These are phyloP conservation scores for Colletotrichum cereale DNA, from an alignment of 2,329 filamentous ascomycete genomes.

Conservation along the genomic window DNA sequence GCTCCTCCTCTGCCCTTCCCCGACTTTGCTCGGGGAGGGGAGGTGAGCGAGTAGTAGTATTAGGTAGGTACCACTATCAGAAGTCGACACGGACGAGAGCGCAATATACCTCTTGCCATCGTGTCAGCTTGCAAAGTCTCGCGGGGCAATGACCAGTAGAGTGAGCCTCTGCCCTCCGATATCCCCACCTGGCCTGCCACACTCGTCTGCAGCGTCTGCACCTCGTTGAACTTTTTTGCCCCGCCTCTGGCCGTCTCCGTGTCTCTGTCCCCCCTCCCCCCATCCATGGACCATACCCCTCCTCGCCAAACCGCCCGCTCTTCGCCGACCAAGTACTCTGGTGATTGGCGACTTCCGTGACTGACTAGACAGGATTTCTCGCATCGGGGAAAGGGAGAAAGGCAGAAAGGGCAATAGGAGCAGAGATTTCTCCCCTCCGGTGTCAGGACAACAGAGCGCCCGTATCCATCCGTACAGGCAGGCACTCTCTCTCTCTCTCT, in stretches of 20 bases:
- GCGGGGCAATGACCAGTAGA: constrained; percentile 10
- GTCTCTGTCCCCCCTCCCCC: background rate
- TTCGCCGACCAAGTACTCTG: constrained; percentile 9
- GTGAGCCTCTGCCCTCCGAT: background rate
- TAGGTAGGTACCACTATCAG: background rate
- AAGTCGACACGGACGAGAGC: background rate
- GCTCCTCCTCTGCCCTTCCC: background rate
- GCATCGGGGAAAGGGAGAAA: background rate
- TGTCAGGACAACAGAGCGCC: constrained; percentile 13
- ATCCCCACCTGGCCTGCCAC: constrained; percentile 38
- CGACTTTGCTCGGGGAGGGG: background rate
- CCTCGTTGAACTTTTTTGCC: constrained; percentile 38
- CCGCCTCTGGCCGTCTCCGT: constrained; percentile 28
- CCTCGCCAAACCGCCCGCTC: constrained; percentile 1
- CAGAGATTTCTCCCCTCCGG: constrained; percentile 38
- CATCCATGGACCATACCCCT: too few relatives aligned
- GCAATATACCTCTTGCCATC: constrained; percentile 24
- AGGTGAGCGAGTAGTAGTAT: too few relatives aligned
- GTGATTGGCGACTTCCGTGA: background rate
- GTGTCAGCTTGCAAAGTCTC: constrained; percentile 27
- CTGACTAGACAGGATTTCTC: constrained; percentile 7
- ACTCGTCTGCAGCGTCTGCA: constrained; percentile 18
- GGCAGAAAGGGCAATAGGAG: constrained; percentile 3
- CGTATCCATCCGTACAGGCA: background rate
- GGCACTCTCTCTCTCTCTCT: background rate